These are phyloP conservation scores for Santalum album DNA, from an alignment of 164 flowering plant genomes.

Conservation along the genomic window DNA sequence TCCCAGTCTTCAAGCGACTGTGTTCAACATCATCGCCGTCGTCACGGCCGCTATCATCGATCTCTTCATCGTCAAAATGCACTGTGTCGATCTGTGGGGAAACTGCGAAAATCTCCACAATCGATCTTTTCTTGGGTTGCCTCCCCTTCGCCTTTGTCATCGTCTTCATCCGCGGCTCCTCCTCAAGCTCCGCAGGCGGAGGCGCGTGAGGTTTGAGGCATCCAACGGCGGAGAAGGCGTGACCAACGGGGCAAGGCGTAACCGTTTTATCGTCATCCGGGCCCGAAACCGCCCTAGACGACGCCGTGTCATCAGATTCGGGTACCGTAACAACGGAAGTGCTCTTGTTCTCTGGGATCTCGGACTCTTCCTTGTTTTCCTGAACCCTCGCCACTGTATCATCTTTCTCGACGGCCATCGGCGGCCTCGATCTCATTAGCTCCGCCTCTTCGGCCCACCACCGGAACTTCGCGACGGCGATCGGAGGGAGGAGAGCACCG, in stretches of 20 bases:
- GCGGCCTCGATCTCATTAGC: background rate
- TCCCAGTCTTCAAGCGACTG: background rate
- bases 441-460: conserved; percentile 55
- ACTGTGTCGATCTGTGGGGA: conserved; percentile 33
- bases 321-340: background rate
- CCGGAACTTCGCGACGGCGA: conserved; percentile 31
- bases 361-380: background rate
- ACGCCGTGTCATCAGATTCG: background rate
- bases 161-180: conserved; percentile 13
- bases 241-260: conserved; percentile 39
- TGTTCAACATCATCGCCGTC: background rate
- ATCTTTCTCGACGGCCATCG: background rate
- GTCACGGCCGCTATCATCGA: background rate
- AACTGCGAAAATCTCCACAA: conserved; percentile 51
- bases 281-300: too few species aligned
- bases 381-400: background rate
- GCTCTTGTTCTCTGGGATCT: background rate
- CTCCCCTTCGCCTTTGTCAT: conserved; percentile 17
- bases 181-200: conserved; percentile 17
- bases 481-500: conserved; percentile 36
- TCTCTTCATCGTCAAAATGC: conserved; percentile 8
- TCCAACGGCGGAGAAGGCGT: conserved; percentile 27
- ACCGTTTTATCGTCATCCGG: conserved; percentile 11
- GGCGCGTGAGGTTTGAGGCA: conserved; percentile 28
- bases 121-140: conserved; percentile 51